Base-by-base conservation (phyloP, 2,329 filamentous ascomycete genomes). In the Triangularia verruculosa region DNA sequence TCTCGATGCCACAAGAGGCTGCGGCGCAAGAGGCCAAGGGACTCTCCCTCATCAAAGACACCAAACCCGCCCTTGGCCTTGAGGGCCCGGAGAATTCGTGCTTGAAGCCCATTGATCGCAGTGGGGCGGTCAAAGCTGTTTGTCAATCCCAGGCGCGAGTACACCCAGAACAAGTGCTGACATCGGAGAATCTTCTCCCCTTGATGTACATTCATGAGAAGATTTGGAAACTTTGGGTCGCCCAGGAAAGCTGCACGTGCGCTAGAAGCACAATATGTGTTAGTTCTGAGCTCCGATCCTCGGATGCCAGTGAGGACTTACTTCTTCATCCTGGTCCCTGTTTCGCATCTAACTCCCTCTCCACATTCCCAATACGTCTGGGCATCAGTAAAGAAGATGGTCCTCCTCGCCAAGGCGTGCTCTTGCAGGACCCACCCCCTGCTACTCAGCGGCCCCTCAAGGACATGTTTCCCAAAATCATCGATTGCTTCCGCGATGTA, bases 101-200 rank as follows among this genome's bases (percentile, higher is more conserved):
- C 69, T 52, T 77, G 69, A 0, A 78, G 66, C 0, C 74, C 76
- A 65, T n/a, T n/a, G n/a, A n/a, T n/a, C n/a, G n/a, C n/a, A n/a
- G n/a, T n/a, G n/a, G n/a, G n/a, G n/a, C n/a, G n/a, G n/a, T n/a
- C n/a, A n/a, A n/a, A n/a, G n/a, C n/a, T n/a, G n/a, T n/a, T n/a
- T n/a, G n/a, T n/a, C n/a, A n/a, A n/a, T n/a, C n/a, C n/a, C n/a
- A n/a, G n/a, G n/a, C n/a, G n/a, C n/a, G n/a, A n/a, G n/a, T 77
- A 78, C 4, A 65, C 59, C 15, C 59, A 52, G 66, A 73, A 77
- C 0, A 74, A 66, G n/a, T 64, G 22, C 53, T 72, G 66, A 53
- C 62, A 70, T 0, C 70, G 64, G 0, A 57, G 12, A 4, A 76
- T 75, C 51, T 66, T 69, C 43, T 63, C 17, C 47, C 51, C 24